phyloP scores from a whole-genome alignment of 129 eudicot genomes.

The Mikania micrantha region DNA sequence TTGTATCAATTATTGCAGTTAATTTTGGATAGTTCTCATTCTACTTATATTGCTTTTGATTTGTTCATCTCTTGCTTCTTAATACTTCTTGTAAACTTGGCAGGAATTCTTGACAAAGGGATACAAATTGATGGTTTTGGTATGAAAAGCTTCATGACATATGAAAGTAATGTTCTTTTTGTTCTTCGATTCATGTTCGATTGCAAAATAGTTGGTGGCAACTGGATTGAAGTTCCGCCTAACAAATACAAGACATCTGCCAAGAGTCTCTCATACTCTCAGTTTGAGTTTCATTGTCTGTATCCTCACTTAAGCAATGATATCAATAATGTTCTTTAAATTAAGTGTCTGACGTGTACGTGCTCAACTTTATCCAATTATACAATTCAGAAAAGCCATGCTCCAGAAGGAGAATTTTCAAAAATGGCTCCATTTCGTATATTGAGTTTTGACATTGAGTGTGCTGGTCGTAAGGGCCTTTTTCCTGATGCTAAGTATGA shows the following conservation, averaged over 20 bases:
- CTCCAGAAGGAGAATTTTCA: constrained; percentile 88
- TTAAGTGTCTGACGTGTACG: neutral
- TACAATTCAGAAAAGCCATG: constrained; percentile 68
- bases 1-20: neutral
- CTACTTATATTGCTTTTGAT: neutral
- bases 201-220: constrained; percentile 93
- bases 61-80: constrained; percentile 1
- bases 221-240: constrained; percentile 87
- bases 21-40: neutral
- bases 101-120: constrained; percentile 95
- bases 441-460: constrained; percentile 93
- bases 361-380: neutral
- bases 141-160: constrained; percentile 87
- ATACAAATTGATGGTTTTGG: constrained; percentile 94
- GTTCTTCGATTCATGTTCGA: constrained; percentile 98
- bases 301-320: constrained; percentile 49
- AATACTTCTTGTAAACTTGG: constrained; percentile 6
- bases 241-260: constrained; percentile 67
- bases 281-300: constrained; percentile 90
- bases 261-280: constrained; percentile 68
- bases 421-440: constrained; percentile 98
- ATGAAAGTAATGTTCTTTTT: constrained; percentile 87
- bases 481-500: constrained; percentile 91
- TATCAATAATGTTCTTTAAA: neutral
- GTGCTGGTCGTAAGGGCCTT: constrained; percentile 98